Evolutionary conservation across 2,329 filamentous ascomycete genomes (phyloP).

Genomic region (Alternaria brassicae): DNA sequence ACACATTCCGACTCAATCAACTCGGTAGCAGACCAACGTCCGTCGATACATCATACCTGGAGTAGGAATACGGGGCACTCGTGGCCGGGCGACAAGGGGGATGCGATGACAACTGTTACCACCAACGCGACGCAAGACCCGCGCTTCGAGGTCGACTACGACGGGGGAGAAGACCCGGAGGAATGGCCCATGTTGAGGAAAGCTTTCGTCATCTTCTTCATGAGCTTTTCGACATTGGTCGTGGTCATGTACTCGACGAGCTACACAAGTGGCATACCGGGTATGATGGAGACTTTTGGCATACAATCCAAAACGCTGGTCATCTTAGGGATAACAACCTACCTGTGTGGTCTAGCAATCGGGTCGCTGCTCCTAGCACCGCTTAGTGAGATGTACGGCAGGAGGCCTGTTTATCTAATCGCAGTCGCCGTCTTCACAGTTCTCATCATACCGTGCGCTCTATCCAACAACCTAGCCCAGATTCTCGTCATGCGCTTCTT

Average conservation of each 20-base stretch:
- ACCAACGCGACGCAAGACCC: constrained; percentile 55
- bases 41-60: constrained; percentile 43
- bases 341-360: constrained; percentile 74
- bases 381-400: constrained; percentile 73
- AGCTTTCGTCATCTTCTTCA: constrained; percentile 60
- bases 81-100: constrained; percentile 32
- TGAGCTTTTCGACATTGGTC: constrained; percentile 64
- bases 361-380: constrained; percentile 78
- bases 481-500: constrained; percentile 79
- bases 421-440: constrained; percentile 70
- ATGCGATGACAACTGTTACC: constrained; percentile 37
- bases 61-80: constrained; percentile 45
- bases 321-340: constrained; percentile 79
- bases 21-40: constrained; percentile 30
- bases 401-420: constrained; percentile 70
- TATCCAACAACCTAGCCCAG: constrained; percentile 71
- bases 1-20: constrained; percentile 29
- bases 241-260: constrained; percentile 71
- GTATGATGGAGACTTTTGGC: constrained; percentile 72
- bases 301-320: constrained; percentile 65
- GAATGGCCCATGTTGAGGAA: constrained; percentile 72
- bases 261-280: constrained; percentile 75
- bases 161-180: constrained; percentile 66
- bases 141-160: constrained; percentile 76
- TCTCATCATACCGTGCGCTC: constrained; percentile 73